Conservation (phyloP, 2,329 filamentous ascomycete genomes). For the Cordyceps cateniannulata region DNA sequence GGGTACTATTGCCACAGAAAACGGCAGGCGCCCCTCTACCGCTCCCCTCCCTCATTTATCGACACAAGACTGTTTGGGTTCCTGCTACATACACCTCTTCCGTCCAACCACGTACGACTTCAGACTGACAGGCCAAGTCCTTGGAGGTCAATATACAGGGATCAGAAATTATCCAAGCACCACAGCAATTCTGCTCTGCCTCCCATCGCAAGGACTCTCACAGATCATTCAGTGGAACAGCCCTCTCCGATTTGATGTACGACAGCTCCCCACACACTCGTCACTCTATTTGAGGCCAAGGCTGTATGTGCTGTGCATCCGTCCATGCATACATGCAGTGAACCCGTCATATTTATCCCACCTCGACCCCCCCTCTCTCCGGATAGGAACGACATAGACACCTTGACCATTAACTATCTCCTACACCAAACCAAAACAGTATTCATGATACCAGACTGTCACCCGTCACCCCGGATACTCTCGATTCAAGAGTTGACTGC, state of each 20-base stretch:
- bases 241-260: conserved; percentile 9
- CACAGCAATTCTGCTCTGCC: neutral
- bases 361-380: conserved; percentile 20
- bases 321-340: too few species aligned
- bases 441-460: neutral
- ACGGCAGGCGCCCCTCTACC: neutral
- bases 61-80: conserved; percentile 7
- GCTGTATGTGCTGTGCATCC: neutral
- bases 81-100: neutral
- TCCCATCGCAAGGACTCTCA: neutral
- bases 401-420: neutral
- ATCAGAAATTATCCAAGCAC: neutral
- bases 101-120: neutral
- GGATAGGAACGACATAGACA: conserved; percentile 1
- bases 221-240: conserved; percentile 10
- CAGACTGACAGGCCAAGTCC: neutral
- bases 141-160: neutral
- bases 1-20: conserved; percentile 3
- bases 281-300: neutral
- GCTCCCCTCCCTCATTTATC: conserved; percentile 3
- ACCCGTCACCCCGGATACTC: neutral
- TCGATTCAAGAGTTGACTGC: neutral
- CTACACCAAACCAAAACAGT: neutral
- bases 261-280: neutral
- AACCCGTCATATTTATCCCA: conserved; percentile 7